phyloP scores from a whole-genome alignment of 1,139 yeast genomes.

The Protomyces lactucae-debilis region DNA sequence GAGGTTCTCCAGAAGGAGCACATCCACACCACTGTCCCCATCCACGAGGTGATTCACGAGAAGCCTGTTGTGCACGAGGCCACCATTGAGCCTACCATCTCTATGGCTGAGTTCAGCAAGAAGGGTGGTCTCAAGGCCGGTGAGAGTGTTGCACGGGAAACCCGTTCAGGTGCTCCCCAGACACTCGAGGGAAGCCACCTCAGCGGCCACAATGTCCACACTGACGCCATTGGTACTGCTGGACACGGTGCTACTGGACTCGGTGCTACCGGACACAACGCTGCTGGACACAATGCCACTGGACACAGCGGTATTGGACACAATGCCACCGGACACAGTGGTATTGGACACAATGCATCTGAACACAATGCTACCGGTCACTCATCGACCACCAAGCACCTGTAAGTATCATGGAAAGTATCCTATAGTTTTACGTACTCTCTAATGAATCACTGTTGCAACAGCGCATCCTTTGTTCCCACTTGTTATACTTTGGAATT shows the following conservation, averaged over 20 bases:
- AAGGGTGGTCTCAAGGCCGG: slow-evolving; percentile 21
- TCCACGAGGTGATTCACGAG: slow-evolving; percentile 27
- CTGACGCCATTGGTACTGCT: slow-evolving; percentile 16
- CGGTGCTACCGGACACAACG: no score
- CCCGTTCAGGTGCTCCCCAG: slow-evolving; percentile 25
- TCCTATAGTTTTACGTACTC: no score
- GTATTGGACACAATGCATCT: no score
- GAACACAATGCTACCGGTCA: no score
- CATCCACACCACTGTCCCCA: slow-evolving; percentile 25
- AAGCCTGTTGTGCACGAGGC: slow-evolving; percentile 26
- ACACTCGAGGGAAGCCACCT: slow-evolving; percentile 24
- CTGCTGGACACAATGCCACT: no score
- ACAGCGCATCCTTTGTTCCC: no score
- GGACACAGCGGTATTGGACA: no score
- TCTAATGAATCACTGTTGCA: no score
- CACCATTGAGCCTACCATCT: slow-evolving; percentile 23
- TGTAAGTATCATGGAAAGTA: no score
- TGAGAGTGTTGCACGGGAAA: slow-evolving; percentile 25
- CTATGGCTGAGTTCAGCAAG: slow-evolving; percentile 24
- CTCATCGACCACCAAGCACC: no score
- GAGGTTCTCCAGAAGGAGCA: slow-evolving; percentile 25
- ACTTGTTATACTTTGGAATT: neutral
- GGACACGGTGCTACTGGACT: neutral
- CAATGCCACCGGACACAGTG: no score
- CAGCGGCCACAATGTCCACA: slow-evolving; percentile 19